These are phyloP conservation scores for Neofusicoccum laricinum DNA, from an alignment of 2,329 filamentous ascomycete genomes.

Conservation along the genomic window DNA sequence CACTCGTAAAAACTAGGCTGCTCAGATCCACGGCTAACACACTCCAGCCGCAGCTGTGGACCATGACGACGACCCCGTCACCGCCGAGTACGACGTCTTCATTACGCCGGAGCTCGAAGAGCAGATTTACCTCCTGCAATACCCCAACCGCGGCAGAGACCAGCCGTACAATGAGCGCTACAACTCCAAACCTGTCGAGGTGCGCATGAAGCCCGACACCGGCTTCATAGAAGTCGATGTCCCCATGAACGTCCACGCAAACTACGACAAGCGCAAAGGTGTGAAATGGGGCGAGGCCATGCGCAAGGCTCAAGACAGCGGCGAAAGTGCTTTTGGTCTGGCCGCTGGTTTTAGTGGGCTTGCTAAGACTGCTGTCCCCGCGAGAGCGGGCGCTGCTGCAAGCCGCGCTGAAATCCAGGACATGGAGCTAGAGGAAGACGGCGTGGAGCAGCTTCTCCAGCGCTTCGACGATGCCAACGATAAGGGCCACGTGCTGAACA, in stretches of 20 bases:
- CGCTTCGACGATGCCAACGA: slow-evolving; percentile 62
- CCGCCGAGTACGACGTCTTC: slow-evolving; percentile 72
- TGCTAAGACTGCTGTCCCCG: slow-evolving; percentile 14
- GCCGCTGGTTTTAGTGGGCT: slow-evolving; percentile 40
- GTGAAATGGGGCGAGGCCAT: slow-evolving; percentile 79
- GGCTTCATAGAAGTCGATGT: slow-evolving; percentile 91
- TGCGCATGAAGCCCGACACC: slow-evolving; percentile 77
- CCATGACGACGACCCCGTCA: slow-evolving; percentile 46
- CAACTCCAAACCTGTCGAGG: slow-evolving; percentile 60
- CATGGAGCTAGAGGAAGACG: slow-evolving; percentile 60
- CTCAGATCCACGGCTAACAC: neutral
- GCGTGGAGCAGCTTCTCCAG: slow-evolving; percentile 55
- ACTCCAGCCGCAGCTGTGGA: slow-evolving; percentile 9
- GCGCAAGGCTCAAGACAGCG: slow-evolving; percentile 47
- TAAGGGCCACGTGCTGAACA: slow-evolving; percentile 69
- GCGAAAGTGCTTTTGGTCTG: slow-evolving; percentile 45
- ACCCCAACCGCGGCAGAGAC: slow-evolving; percentile 70
- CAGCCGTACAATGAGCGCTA: slow-evolving; percentile 60
- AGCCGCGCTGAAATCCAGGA: slow-evolving; percentile 16
- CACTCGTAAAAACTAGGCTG: neutral
- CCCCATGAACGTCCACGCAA: slow-evolving; percentile 66
- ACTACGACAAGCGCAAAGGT: slow-evolving; percentile 83
- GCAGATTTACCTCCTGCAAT: slow-evolving; percentile 74
- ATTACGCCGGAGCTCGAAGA: slow-evolving; percentile 69
- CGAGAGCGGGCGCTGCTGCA: slow-evolving; percentile 20